Base-by-base conservation (phyloP, 768 basidiomycete genomes). In the Xerocomus brunneocitrinus region DNA sequence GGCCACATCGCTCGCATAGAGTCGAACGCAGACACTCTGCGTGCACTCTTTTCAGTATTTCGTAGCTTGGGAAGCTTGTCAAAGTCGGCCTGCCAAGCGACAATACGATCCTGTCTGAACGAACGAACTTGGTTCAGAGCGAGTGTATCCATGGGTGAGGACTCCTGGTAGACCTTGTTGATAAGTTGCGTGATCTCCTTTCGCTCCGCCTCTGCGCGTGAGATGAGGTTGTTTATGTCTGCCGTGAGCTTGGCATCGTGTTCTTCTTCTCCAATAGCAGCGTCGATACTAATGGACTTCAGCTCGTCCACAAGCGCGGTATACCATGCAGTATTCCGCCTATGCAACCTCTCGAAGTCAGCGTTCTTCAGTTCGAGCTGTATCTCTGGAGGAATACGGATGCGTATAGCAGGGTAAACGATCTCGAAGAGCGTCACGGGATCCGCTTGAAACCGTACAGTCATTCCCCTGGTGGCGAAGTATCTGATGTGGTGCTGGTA, bases 11-110 rank as follows among this genome's bases (percentile, higher is more conserved):
- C 81, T 30, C 85, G 79, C 47, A 90, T 76, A 25, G 89, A 83
- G 27, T 78, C 78, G 58, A 91, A 87, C 0, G 85, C 77, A 22
- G 88, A 86, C 5, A 76, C 64, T 56, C 81, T 75, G 50, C 81
- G 82, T 35, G 73, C 72, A 49, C 67, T 74, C 59, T 76, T 79
- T 52, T 83, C 85, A 22, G 54, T 61, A 65, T 78, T 75, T 57
- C 82, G 85, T 51, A 79, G 85, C 63, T 87, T 90, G 7, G 87
- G 87, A 28, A 98, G 76, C 48, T 84, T 82, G 60, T 92, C 89
- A 59, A 95, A 93, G 65, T 98, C 93, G 56, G 82, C 82, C 68
- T 99, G 94, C 91, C 95, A 98, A n/a, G 89, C 90, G 14, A 95
- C 91, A 44, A 95, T 91, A 67, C 87, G 88, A 61, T 95, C 92